Percentiles rank a stretch among this genome's conserved stretches.
phyloP scores from a whole-genome alignment of 2,329 filamentous ascomycete genomes.

The Trichoderma koningii region DNA sequence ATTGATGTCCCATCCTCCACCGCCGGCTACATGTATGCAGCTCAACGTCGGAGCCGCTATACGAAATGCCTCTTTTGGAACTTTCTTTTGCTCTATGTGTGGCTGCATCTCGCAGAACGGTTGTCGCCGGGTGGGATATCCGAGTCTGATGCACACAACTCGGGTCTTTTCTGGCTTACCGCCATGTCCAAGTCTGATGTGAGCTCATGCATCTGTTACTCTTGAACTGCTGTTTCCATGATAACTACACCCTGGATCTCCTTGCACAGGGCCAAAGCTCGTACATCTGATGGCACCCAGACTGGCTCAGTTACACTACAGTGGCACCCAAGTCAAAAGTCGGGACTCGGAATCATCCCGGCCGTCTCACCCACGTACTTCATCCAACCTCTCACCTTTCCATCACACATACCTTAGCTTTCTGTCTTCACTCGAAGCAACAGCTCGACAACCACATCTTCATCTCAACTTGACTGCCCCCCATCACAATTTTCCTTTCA shows the following conservation, averaged over 20 bases:
- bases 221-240: background rate
- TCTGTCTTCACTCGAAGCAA: no score
- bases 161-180: no score
- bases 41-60: background rate
- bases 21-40: no score
- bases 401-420: background rate
- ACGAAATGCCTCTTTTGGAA: conserved; percentile 17
- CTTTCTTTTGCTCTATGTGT: no score
- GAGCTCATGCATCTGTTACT: background rate
- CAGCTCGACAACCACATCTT: no score
- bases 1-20: no score
- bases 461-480: no score
- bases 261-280: background rate
- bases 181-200: background rate
- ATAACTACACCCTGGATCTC: background rate
- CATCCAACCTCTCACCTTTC: background rate
- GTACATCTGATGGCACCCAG: background rate
- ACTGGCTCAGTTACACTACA: no score
- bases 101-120: background rate
- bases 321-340: background rate
- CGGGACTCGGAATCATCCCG: background rate
- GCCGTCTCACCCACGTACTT: background rate
- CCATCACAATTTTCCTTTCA: no score
- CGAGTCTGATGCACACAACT: background rate
- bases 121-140: background rate